A percentile compares a stretch with the other conserved stretches of the same genome.
phyloP scores from a whole-genome alignment of 2,329 filamentous ascomycete species.

The Fusarium nanum region DNA sequence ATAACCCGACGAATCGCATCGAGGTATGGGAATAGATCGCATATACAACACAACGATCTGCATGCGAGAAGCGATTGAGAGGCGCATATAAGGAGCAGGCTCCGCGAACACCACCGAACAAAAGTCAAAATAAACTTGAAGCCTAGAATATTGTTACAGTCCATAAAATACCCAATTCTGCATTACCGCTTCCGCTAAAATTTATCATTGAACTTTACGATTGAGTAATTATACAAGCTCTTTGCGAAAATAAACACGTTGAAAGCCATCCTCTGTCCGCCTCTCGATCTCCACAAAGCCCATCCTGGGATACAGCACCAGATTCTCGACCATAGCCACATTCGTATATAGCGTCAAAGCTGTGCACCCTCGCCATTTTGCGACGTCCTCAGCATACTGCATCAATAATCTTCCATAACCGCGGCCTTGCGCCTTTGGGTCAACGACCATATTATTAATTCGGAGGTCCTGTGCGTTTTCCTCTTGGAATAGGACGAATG shows the following conservation, averaged over 20 bases:
- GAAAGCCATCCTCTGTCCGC: slow-evolving; percentile 48
- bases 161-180: neutral
- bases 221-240: slow-evolving; percentile 44
- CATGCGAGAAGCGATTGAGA: neutral
- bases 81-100: neutral
- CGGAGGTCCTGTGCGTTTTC: slow-evolving; percentile 33
- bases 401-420: slow-evolving; percentile 50
- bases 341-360: slow-evolving; percentile 51
- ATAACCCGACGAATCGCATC: neutral
- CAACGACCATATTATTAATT: slow-evolving; percentile 47
- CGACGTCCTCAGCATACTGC: slow-evolving; percentile 48
- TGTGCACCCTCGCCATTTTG: slow-evolving; percentile 35
- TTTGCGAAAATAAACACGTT: slow-evolving; percentile 53
- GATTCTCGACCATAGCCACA: slow-evolving; percentile 52
- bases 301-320: slow-evolving; percentile 46
- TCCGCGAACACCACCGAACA: neutral
- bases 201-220: neutral
- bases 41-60: too few relatives aligned
- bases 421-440: slow-evolving; percentile 47
- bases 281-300: slow-evolving; percentile 51
- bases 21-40: neutral
- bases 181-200: too few relatives aligned
- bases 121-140: neutral
- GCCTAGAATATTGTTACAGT: neutral
- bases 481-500: slow-evolving; percentile 44